Conservation (phyloP, 2,329 filamentous ascomycete genomes). For the Akanthomyces uredinophilus region DNA sequence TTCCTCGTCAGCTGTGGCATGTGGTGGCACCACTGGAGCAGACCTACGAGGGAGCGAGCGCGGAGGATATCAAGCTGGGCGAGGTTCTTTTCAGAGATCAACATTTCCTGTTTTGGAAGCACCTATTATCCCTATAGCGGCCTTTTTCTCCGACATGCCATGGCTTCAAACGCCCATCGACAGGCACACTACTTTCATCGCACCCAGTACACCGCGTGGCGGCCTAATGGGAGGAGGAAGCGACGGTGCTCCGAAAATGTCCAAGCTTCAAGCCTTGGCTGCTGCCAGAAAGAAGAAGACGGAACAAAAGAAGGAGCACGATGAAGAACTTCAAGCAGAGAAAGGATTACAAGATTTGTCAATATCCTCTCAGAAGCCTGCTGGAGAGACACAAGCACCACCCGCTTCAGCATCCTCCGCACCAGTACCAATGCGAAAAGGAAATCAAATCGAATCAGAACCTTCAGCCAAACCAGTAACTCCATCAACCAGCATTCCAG, state of each 20-base stretch:
- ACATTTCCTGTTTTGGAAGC: constrained; percentile 18
- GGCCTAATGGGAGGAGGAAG: constrained; percentile 72
- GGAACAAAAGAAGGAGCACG: constrained; percentile 49
- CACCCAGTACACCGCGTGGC: constrained; percentile 49
- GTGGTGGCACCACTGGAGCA: constrained; percentile 26
- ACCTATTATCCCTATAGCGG: constrained; percentile 2
- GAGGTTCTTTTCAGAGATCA: constrained; percentile 9
- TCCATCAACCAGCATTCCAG: background rate
- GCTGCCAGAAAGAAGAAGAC: constrained; percentile 81
- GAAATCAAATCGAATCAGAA: background rate
- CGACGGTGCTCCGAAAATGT: constrained; percentile 62
- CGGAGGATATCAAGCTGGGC: background rate
- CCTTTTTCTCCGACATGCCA: constrained; percentile 70
- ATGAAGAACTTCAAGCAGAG: constrained; percentile 23
- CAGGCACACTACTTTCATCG: constrained; percentile 60
- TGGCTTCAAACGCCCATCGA: constrained; percentile 71
- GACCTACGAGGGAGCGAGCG: constrained; percentile 22
- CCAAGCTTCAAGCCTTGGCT: constrained; percentile 86
- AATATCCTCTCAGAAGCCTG: constrained; percentile 22
- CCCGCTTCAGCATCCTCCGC: background rate
- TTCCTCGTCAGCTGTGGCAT: constrained; percentile 13
- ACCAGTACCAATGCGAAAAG: background rate
- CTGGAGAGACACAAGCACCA: background rate
- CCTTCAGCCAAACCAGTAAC: background rate
- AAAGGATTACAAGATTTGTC: constrained; percentile 28